Base-by-base conservation (phyloP, 2,329 filamentous ascomycete species). In the Exophiala phaeomuriformis region DNA sequence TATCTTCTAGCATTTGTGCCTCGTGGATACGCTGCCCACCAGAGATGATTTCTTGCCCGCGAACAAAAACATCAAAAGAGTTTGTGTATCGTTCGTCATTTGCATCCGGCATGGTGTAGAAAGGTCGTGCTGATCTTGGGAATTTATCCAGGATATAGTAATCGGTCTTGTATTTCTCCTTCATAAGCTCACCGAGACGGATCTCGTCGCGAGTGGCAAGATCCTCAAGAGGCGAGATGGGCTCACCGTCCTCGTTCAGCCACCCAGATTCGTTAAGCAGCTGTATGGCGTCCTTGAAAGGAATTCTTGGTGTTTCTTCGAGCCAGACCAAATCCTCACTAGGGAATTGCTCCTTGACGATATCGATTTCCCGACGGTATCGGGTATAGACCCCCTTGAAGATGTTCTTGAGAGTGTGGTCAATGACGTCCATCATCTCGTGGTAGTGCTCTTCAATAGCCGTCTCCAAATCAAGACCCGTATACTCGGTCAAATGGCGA, bases 131-230 rank as follows among this genome's bases (percentile, higher is more conserved):
- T 4, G 82, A 84, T 27, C 81, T 75, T 0, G 90, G 90, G 74
- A 96, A 96, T 66, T 94, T 95, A 77, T 96, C 90, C 39, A 96
- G 78, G 58, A 96, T 85, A 70, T 93, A 96, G 73, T 94, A 95
- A 64, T 96, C 90, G 0, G 90, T 94, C 51, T 81, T 77, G 65
- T 86, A 93, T 72, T 90, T 90, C 66, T 94, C 82, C 71, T 87
- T 91, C 64, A 96, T 82, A 10, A 96, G 74, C 65, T 88, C 77
- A 6, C 91, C 90, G 0, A 96, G 79, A 9, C 87, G 83, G 28
- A 94, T 90, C 72, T 96, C 90, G 55, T 93, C 88, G 19, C 86
- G 79, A 0, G 90, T 96, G 43, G 83, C 83, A 28, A 96, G 75
- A 67, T 96, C 90, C 66, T 95, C 88, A 31, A 86, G 78, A 33